These are phyloP conservation scores for Hirsutella minnesotensis DNA, from an alignment of 2,329 filamentous ascomycete genomes.

Conservation along the genomic window DNA sequence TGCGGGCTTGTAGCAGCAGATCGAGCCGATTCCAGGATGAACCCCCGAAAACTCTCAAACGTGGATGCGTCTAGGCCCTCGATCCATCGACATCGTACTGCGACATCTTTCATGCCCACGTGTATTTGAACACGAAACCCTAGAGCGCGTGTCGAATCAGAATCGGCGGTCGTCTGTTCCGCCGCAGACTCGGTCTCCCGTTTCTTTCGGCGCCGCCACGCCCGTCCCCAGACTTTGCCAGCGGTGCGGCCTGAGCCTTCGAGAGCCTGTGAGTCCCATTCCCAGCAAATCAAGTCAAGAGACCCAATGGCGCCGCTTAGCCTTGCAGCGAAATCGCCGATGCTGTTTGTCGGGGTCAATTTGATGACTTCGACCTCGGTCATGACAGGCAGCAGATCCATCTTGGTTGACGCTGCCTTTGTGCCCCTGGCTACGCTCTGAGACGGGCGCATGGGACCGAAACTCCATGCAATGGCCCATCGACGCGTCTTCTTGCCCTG, in stretches of 20 bases:
- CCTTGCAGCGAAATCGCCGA: slow-evolving; percentile 21
- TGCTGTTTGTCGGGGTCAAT: slow-evolving; percentile 29
- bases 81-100: slow-evolving; percentile 47
- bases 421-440: slow-evolving; percentile 32
- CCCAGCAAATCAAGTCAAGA: slow-evolving; percentile 51
- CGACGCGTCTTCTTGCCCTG: slow-evolving; percentile 69
- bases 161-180: slow-evolving; percentile 2
- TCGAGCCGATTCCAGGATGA: slow-evolving; percentile 43
- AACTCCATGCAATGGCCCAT: slow-evolving; percentile 89
- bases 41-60: slow-evolving; percentile 82
- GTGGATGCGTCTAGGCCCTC: slow-evolving; percentile 61
- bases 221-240: slow-evolving; percentile 69
- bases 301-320: slow-evolving; percentile 35
- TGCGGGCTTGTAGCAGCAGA: neutral
- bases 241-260: slow-evolving; percentile 50
- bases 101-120: slow-evolving; percentile 26
- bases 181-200: slow-evolving; percentile 22
- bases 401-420: slow-evolving; percentile 25
- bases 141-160: slow-evolving; percentile 29
- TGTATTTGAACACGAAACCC: slow-evolving; percentile 46
- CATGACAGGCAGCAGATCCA: slow-evolving; percentile 26
- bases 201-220: slow-evolving; percentile 52
- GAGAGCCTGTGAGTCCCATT: slow-evolving; percentile 41
- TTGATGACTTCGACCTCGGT: slow-evolving; percentile 28
- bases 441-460: slow-evolving; percentile 51